Evolutionary conservation across 257 asterid genomes (phyloP).

Genomic region (Hygrophila difformis): DNA sequence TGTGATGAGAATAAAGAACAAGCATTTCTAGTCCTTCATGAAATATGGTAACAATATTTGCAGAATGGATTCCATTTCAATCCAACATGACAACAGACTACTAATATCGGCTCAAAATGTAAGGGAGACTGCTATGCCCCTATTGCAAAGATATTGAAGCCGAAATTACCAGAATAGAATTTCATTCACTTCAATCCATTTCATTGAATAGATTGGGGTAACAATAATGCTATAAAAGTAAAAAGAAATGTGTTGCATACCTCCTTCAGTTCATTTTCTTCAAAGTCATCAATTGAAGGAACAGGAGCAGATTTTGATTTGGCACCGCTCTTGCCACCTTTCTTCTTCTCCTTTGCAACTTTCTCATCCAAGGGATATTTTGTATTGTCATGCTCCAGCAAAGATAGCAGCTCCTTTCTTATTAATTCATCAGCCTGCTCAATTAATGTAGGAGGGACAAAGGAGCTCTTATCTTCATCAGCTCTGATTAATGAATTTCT

Average conservation of each 20-base stretch:
- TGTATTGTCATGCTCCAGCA: constrained; percentile 85
- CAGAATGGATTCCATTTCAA: too few species aligned
- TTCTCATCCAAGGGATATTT: constrained; percentile 83
- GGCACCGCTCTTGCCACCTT: constrained; percentile 48
- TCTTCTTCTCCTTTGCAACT: constrained; percentile 71
- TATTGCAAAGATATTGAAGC: too few species aligned
- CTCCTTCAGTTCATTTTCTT: constrained; percentile 75
- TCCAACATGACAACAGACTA: too few species aligned
- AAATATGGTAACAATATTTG: too few species aligned
- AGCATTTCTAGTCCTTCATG: too few species aligned
- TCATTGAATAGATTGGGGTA: too few species aligned
- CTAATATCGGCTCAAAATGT: too few species aligned
- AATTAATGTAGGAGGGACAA: constrained; percentile 81
- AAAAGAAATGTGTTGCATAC: constrained; percentile 39
- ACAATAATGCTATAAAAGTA: neutral
- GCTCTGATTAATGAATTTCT: constrained; percentile 56
- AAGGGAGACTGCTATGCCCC: too few species aligned
- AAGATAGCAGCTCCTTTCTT: constrained; percentile 70
- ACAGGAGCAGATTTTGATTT: constrained; percentile 37
- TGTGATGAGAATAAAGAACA: too few species aligned
- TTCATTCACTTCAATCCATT: too few species aligned
- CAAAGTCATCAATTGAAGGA: constrained; percentile 74
- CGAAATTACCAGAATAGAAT: too few species aligned
- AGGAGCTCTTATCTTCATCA: constrained; percentile 85
- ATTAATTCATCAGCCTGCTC: constrained; percentile 97